Percentiles rank a stretch among this genome's conserved stretches.
phyloP scores from a whole-genome alignment of 140 eudicot genomes.

The Cichorium intybus region DNA sequence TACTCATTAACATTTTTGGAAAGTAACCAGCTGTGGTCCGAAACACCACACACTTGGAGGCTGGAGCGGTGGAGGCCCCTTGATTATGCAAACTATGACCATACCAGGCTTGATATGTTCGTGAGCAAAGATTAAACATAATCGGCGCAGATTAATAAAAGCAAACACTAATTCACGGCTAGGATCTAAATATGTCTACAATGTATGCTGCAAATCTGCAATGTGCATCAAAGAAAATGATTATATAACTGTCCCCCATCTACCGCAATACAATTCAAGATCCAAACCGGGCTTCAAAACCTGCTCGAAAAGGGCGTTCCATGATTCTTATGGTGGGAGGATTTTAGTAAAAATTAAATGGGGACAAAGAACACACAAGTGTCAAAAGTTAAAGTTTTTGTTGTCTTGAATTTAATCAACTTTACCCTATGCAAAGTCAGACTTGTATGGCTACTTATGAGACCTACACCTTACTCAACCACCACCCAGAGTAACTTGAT shows the following conservation, averaged over 20 bases:
- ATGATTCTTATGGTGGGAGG: not conserved
- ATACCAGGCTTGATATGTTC: too few species aligned
- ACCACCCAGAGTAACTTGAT: not conserved
- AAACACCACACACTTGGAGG: too few species aligned
- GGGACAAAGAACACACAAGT: conserved; percentile 11
- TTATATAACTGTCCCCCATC: not conserved
- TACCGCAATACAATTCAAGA: too few species aligned
- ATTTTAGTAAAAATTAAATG: not conserved
- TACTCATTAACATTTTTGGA: not conserved
- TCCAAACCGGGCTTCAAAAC: not conserved
- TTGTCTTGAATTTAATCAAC: conserved; percentile 2
- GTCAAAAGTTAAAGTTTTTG: conserved; percentile 15
- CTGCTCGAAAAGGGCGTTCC: not conserved
- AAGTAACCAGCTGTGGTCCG: too few species aligned
- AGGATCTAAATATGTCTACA: too few species aligned
- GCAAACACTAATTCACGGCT: too few species aligned
- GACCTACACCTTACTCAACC: not conserved
- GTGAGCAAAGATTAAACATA: too few species aligned
- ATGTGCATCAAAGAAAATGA: not conserved
- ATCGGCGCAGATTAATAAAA: too few species aligned
- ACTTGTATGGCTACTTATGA: conserved; percentile 21
- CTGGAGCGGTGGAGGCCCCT: too few species aligned
- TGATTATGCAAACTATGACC: too few species aligned
- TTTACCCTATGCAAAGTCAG: conserved; percentile 12
- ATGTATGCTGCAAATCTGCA: not conserved